Evolutionary conservation across 371 early-diverging fungal genomes (phyloP).

Genomic region (Umbelopsis sp.): DNA sequence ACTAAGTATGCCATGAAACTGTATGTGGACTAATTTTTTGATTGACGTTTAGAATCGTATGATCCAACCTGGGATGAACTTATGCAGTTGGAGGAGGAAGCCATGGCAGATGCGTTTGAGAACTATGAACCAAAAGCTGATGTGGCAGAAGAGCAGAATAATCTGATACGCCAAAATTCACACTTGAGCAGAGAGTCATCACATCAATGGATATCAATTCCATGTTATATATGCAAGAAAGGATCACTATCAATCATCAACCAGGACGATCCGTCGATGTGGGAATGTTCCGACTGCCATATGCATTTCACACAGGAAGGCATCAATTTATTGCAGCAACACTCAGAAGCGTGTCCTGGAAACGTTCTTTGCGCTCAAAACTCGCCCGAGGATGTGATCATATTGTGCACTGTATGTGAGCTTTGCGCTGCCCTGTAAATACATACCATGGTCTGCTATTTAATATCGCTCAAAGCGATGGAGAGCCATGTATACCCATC

Average conservation of each 20-base stretch:
- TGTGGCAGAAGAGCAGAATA: no score
- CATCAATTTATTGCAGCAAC: background rate
- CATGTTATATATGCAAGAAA: background rate
- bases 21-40: background rate
- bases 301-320: background rate
- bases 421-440: conserved; percentile 6
- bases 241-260: background rate
- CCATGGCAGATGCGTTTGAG: conserved; percentile 10
- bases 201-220: background rate
- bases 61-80: conserved; percentile 11
- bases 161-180: no score
- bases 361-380: background rate
- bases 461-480: background rate
- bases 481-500: conserved; percentile 3
- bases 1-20: background rate
- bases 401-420: conserved; percentile 6
- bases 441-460: background rate
- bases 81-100: conserved; percentile 1
- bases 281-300: conserved; percentile 7
- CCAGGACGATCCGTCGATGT: background rate
- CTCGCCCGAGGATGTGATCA: conserved; percentile 2
- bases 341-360: background rate
- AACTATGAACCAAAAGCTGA: background rate
- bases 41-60: background rate
- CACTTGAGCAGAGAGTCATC: background rate